phyloP scores from a whole-genome alignment of 192 early-diverging fungal species.

The Diversispora epigaea region DNA sequence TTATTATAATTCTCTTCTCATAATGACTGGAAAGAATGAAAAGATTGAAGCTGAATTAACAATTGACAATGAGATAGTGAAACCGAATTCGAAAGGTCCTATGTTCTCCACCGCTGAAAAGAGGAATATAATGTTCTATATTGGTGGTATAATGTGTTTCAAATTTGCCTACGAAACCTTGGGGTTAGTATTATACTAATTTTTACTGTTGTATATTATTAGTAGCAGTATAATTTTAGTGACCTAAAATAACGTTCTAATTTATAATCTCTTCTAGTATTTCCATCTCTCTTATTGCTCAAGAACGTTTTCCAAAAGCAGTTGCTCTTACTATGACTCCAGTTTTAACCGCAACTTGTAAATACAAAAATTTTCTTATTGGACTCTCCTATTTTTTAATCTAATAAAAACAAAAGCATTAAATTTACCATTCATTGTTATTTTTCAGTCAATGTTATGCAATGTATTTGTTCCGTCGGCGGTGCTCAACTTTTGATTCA shows the following conservation, averaged over 20 bases:
- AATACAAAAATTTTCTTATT: constrained; percentile 36
- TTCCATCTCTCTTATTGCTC: not conserved
- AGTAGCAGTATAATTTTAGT: no score
- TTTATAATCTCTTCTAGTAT: not conserved
- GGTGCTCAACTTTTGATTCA: constrained; percentile 52
- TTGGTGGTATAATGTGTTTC: constrained; percentile 60
- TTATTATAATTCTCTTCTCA: no score
- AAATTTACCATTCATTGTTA: not conserved
- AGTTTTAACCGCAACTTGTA: constrained; percentile 29
- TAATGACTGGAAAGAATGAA: no score
- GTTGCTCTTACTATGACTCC: constrained; percentile 35
- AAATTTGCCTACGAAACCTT: constrained; percentile 53
- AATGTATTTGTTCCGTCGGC: constrained; percentile 53
- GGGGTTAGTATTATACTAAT: not conserved
- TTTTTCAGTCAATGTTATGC: constrained; percentile 35
- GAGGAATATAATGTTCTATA: constrained; percentile 51
- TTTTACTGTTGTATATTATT: not conserved
- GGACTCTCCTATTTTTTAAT: constrained; percentile 32
- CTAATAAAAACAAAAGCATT: constrained; percentile 23
- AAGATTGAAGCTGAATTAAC: no score
- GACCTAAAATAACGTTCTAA: no score
- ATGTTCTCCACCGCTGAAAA: constrained; percentile 52
- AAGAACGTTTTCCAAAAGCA: not conserved
- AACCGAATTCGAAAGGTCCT: not conserved
- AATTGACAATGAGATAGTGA: no score